These are phyloP conservation scores for Yarrowia bubula DNA, from an alignment of 805 yeast species.

Conservation along the genomic window DNA sequence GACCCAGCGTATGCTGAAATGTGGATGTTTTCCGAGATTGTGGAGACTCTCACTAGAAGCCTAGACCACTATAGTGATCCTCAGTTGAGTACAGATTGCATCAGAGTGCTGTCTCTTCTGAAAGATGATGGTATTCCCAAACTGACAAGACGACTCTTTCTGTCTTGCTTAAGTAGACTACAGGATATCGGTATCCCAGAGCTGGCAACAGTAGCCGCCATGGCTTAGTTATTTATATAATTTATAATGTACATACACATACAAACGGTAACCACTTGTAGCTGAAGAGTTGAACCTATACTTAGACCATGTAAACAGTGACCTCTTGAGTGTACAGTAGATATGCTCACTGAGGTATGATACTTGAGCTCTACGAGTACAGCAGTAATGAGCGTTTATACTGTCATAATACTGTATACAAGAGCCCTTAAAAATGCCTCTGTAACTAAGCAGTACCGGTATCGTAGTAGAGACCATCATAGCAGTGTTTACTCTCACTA, in stretches of 20 bases:
- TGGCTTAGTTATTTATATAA: neutral
- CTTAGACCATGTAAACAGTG: too few species aligned
- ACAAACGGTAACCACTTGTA: too few species aligned
- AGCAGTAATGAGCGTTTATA: too few species aligned
- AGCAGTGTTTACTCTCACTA: too few species aligned
- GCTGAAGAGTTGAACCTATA: too few species aligned
- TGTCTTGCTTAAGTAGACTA: slow-evolving; percentile 1
- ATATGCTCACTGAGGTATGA: too few species aligned
- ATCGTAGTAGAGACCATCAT: too few species aligned
- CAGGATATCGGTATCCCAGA: slow-evolving; percentile 4
- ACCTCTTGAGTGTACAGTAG: too few species aligned
- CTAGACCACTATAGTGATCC: neutral
- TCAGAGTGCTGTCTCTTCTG: slow-evolving; percentile 8
- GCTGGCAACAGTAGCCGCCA: neutral
- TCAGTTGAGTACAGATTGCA: slow-evolving; percentile 3
- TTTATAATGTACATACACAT: neutral
- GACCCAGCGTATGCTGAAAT: neutral
- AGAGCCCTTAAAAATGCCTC: too few species aligned
- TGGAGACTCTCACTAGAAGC: slow-evolving; percentile 2
- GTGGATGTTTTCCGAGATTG: slow-evolving; percentile 7
- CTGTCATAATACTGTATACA: too few species aligned
- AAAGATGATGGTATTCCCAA: slow-evolving; percentile 5
- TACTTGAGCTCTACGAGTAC: too few species aligned
- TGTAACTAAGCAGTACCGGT: too few species aligned
- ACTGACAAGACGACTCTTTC: neutral